phyloP scores from a whole-genome alignment of 805 yeast genomes.

The Wickerhamiella occidentalis region DNA sequence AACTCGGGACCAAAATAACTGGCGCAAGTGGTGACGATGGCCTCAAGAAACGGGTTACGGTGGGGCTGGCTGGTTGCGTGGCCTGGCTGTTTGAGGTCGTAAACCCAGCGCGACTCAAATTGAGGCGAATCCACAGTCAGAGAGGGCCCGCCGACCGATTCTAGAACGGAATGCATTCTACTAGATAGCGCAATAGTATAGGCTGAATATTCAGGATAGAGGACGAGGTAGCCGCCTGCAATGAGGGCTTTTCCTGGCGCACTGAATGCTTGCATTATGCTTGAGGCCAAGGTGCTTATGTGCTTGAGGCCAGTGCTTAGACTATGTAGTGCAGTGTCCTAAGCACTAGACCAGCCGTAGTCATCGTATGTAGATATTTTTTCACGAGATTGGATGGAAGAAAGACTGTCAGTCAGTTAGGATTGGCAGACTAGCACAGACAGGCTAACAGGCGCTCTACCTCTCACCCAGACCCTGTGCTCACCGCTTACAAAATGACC shows the following conservation, averaged over 20 bases:
- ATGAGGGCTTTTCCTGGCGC: slow-evolving; percentile 93
- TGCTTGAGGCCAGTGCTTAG: no score
- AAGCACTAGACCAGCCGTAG: neutral
- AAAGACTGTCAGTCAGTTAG: no score
- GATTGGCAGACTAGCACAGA: no score
- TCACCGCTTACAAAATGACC: neutral
- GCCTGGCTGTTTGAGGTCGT: slow-evolving; percentile 3
- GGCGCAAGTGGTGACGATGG: slow-evolving; percentile 45
- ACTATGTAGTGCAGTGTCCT: no score
- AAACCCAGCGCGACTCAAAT: slow-evolving; percentile 20
- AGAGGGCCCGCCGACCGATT: slow-evolving; percentile 26
- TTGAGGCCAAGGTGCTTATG: no score
- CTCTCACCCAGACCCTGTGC: no score
- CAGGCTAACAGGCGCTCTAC: no score
- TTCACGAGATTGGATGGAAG: no score
- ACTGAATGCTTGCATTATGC: slow-evolving; percentile 42
- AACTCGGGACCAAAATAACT: slow-evolving; percentile 37
- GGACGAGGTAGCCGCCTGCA: slow-evolving; percentile 89
- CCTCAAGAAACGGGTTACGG: slow-evolving; percentile 63
- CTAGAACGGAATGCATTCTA: slow-evolving; percentile 69
- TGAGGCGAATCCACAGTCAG: slow-evolving; percentile 20
- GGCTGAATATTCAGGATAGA: slow-evolving; percentile 62
- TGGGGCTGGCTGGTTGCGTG: slow-evolving; percentile 12
- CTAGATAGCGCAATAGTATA: slow-evolving; percentile 81
- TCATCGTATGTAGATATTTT: no score